Conservation (phyloP, 1,284 basidiomycete genomes). For the Cryptococcus wingfieldii region DNA sequence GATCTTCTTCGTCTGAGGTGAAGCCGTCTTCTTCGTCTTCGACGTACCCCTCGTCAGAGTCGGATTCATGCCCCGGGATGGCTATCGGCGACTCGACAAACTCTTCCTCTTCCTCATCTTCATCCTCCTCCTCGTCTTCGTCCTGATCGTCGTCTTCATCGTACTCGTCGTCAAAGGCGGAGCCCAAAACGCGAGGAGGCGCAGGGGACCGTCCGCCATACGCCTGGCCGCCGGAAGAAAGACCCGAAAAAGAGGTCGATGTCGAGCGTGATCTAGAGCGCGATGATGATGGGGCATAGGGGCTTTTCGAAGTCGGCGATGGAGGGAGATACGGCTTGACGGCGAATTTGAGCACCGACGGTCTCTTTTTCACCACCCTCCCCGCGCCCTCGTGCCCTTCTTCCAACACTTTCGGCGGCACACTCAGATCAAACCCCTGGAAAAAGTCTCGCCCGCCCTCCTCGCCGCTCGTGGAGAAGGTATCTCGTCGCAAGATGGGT, state of each 20-base stretch:
- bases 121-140: conserved; percentile 4
- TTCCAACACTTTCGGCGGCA: neutral
- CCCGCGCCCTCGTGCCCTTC: neutral
- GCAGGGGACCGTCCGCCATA: neutral
- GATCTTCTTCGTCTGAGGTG: conserved; percentile 22
- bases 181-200: conserved; percentile 5
- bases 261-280: neutral
- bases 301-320: neutral
- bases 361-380: conserved; percentile 7
- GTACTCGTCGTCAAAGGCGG: conserved; percentile 3
- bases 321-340: conserved; percentile 3
- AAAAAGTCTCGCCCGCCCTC: conserved; percentile 11
- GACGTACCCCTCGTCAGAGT: conserved; percentile 19
- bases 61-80: conserved; percentile 15
- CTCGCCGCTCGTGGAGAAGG: conserved; percentile 12
- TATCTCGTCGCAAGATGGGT: conserved; percentile 13
- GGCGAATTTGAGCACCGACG: conserved; percentile 13
- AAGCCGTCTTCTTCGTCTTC: conserved; percentile 26
- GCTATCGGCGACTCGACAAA: conserved; percentile 14
- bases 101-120: conserved; percentile 12
- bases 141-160: conserved; percentile 7
- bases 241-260: neutral
- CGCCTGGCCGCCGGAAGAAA: neutral
- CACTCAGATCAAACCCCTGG: conserved; percentile 8
- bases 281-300: neutral